Evolutionary conservation across 768 basidiomycete genomes (phyloP).

Genomic region (Suillus lakei): DNA sequence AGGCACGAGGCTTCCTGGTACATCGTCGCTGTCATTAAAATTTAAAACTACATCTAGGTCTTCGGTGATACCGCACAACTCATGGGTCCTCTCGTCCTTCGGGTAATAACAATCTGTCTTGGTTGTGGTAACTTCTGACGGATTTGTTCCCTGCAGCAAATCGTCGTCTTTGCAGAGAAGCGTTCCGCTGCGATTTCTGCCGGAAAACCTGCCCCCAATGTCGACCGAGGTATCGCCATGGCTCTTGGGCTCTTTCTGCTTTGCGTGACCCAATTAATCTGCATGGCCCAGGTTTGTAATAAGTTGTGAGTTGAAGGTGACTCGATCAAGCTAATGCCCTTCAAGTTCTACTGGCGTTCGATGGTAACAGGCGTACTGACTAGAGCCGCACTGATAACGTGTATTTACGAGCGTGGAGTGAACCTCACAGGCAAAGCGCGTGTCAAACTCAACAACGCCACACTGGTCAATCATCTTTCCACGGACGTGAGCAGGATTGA

Average conservation of each 20-base stretch:
- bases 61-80: slow-evolving; percentile 63
- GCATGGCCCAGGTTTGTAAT: slow-evolving; percentile 60
- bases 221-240: slow-evolving; percentile 63
- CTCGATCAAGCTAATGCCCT: not conserved
- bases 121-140: not conserved
- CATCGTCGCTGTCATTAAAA: not conserved
- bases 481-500: slow-evolving; percentile 71
- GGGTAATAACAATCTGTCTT: slow-evolving; percentile 36
- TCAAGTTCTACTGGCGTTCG: slow-evolving; percentile 73
- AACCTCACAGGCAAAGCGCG: slow-evolving; percentile 68
- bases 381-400: no score
- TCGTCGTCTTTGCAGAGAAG: slow-evolving; percentile 64
- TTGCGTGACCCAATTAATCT: slow-evolving; percentile 58
- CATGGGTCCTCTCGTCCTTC: slow-evolving; percentile 68
- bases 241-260: slow-evolving; percentile 51
- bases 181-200: slow-evolving; percentile 44
- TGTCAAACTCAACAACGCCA: slow-evolving; percentile 63
- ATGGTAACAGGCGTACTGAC: slow-evolving; percentile 74
- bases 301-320: not conserved
- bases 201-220: slow-evolving; percentile 38
- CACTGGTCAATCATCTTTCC: slow-evolving; percentile 62
- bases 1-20: slow-evolving; percentile 37
- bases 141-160: slow-evolving; percentile 38
- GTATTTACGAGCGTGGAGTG: slow-evolving; percentile 75
- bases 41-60: slow-evolving; percentile 42